Evolutionary conservation across 345 rosid genomes (phyloP), one percentile per base, ranked within the genome.

Genomic region (Salix viminalis): DNA sequence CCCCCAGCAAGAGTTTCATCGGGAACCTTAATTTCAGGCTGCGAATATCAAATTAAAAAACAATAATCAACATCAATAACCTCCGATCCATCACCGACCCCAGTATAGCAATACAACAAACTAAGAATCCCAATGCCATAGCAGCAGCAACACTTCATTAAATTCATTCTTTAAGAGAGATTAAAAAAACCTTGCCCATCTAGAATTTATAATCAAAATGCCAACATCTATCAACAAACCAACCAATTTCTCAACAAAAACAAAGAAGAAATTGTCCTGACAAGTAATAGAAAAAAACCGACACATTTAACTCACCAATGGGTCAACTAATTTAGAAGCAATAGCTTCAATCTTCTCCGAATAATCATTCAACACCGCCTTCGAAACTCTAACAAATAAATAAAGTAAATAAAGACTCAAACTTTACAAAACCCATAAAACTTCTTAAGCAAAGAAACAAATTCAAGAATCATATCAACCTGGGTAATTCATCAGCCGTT

Each of bases 291-390:
- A 15, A 30, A 37, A 5, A 16, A 76, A 44, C 6, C 18, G 23
- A 70, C 48, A 15, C 52, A n/a, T 30, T 71, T 70, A 58, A 85
- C 89, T 65, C 75, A 91, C 97, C 84, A 78, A 65, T 73, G 85
- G 82, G 50, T 84, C 75, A 79, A 85, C 86, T 69, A 94, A 71
- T 56, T 34, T 86, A 48, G 92, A 88, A 80, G 94, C 97, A 84
- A 94, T 78, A 26, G 82, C 87, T 84, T 94, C 94, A 76, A 92
- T 87, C 88, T 86, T 89, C 81, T 91, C 91, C 26, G 92, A 88
- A 81, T 91, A 94, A 18, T 91, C 97, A 86, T 89, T 94, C 80
- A 89, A 71, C 84, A 81, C 86, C 28, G 90, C 91, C 81, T 90
- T 91, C 30, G 98, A 86, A 79, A 92, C 76, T 78, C 96, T 94